These are phyloP conservation scores for Calonectria hongkongensis DNA, from an alignment of 2,329 filamentous ascomycete genomes.

Conservation along the genomic window DNA sequence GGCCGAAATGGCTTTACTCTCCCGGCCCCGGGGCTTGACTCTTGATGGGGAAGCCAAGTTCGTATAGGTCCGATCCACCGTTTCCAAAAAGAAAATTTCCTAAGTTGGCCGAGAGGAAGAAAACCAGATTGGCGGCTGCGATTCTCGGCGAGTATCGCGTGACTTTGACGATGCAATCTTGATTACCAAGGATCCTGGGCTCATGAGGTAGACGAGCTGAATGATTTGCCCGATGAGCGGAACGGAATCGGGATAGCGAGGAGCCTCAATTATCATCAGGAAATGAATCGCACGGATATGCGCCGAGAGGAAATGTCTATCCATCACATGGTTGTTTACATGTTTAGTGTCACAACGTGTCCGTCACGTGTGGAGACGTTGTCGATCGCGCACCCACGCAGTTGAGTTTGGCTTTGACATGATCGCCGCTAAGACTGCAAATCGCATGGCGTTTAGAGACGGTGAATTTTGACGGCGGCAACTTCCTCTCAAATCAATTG, in stretches of 20 bases:
- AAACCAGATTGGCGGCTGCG: neutral
- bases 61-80: neutral
- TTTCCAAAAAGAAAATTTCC: neutral
- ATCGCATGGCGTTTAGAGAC: constrained; percentile 4
- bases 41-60: neutral
- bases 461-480: constrained; percentile 2
- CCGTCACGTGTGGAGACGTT: neutral
- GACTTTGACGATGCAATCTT: constrained; percentile 23
- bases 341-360: neutral
- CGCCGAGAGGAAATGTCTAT: no score
- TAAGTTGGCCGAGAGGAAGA: neutral
- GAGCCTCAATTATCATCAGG: neutral
- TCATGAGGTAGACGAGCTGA: neutral
- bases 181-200: neutral
- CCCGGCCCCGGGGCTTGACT: no score
- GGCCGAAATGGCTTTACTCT: neutral
- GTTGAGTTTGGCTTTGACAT: constrained; percentile 3
- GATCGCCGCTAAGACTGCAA: constrained; percentile 3
- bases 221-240: constrained; percentile 4
- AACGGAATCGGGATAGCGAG: neutral
- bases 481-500: neutral
- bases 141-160: neutral
- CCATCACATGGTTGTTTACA: neutral
- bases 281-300: no score
- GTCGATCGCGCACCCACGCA: neutral